Evolutionary conservation across 163 green algal species (phyloP).

Genomic region (Volvox carteri): DNA sequence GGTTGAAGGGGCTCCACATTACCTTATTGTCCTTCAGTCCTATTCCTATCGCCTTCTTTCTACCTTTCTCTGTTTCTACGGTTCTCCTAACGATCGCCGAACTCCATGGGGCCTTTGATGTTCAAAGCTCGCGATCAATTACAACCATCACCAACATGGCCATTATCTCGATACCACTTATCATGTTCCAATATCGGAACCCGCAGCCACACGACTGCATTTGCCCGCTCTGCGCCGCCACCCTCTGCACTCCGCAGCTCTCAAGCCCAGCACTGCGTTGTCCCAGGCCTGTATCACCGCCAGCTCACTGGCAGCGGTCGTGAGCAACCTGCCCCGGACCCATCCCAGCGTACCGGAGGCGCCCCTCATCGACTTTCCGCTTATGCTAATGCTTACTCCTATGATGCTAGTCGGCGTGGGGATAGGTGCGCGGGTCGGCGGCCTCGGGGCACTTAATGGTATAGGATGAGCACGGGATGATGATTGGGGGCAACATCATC

Average conservation of each 20-base stretch:
- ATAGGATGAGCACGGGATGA: too few species aligned
- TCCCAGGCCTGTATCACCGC: constrained; percentile 75
- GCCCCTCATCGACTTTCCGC: constrained; percentile 70
- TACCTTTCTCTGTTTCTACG: too few species aligned
- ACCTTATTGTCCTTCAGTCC: too few species aligned
- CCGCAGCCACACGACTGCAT: neutral
- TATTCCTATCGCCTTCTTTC: too few species aligned
- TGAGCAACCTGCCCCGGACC: constrained; percentile 59
- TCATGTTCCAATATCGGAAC: neutral
- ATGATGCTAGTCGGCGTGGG: constrained; percentile 40
- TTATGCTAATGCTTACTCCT: constrained; percentile 59
- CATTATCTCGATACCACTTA: neutral
- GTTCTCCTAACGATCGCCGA: too few species aligned
- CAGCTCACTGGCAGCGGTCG: constrained; percentile 61
- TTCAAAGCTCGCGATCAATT: neutral
- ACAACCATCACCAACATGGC: neutral
- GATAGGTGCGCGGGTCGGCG: constrained; percentile 5
- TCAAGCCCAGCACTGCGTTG: constrained; percentile 74
- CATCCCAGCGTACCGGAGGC: constrained; percentile 60
- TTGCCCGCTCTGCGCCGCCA: neutral
- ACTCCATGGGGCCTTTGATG: neutral
- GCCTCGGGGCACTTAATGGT: too few species aligned
- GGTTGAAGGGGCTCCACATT: too few species aligned
- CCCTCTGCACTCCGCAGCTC: constrained; percentile 51
- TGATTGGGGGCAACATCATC: too few species aligned